Evolutionary conservation across 495 filamentous ascomycete genomes (phyloP).

Genomic region (Oleoguttula mirabilis): DNA sequence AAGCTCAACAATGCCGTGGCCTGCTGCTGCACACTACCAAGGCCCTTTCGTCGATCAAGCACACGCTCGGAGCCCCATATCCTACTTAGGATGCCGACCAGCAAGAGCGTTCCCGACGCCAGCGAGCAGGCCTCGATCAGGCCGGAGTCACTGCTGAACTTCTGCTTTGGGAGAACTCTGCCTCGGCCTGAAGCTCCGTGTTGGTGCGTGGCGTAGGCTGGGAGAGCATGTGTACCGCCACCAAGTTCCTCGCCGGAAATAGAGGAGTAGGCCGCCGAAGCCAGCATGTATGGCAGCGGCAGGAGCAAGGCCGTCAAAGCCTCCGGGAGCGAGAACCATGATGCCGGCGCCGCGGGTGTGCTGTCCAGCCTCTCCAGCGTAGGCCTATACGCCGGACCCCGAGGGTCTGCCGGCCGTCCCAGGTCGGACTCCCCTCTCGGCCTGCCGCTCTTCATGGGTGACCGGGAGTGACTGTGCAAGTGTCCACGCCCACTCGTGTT

Average conservation of each 20-base stretch:
- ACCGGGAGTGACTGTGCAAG: constrained; percentile 1
- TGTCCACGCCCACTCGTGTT: constrained; percentile 3
- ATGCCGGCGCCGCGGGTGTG: not conserved
- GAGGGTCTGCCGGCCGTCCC: constrained; percentile 6
- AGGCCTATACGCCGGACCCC: constrained; percentile 1
- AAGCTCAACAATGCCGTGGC: not conserved
- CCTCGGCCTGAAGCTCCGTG: constrained; percentile 1
- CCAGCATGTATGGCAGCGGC: constrained; percentile 21
- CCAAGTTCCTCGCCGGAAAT: constrained; percentile 1
- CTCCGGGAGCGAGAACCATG: constrained; percentile 18
- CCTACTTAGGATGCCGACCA: constrained; percentile 31
- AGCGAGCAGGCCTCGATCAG: constrained; percentile 28
- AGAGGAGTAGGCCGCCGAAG: constrained; percentile 17
- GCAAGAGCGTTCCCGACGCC: constrained; percentile 32
- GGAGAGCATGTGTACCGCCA: constrained; percentile 3
- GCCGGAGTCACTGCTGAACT: constrained; percentile 14
- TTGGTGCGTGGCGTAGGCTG: constrained; percentile 1
- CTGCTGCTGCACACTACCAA: too few relatives aligned
- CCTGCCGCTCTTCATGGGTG: constrained; percentile 13
- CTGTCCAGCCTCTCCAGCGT: constrained; percentile 1
- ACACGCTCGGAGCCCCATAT: constrained; percentile 19
- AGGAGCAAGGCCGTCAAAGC: constrained; percentile 20
- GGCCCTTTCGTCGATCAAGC: constrained; percentile 31
- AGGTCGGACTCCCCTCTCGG: constrained; percentile 18
- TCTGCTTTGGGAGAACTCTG: constrained; percentile 5